Percentiles rank a stretch among this genome's conserved stretches.
Conservation (phyloP, 805 yeast species). For the Hanseniaspora jakobsenii region DNA sequence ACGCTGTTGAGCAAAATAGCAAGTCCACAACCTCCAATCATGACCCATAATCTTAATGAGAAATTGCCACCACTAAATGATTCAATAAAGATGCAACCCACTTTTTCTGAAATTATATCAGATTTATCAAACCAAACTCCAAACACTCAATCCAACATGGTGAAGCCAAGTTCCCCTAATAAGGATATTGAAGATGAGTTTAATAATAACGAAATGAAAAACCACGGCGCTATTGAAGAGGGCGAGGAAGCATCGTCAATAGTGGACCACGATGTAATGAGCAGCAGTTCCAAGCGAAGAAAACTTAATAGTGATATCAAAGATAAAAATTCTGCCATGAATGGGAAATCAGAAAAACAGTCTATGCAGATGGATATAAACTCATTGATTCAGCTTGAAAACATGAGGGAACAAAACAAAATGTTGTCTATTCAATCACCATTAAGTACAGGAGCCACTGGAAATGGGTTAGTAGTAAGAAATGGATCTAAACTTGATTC, state of each 20-base stretch:
- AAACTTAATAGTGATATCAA: neutral
- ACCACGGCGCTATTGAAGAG: too few relatives aligned
- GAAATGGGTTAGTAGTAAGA: too few relatives aligned
- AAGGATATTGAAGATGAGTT: neutral
- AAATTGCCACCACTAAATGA: constrained; percentile 7
- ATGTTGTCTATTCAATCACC: neutral
- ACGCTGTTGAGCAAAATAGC: constrained; percentile 12
- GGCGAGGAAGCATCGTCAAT: too few relatives aligned
- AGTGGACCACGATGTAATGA: too few relatives aligned
- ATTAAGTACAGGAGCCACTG: too few relatives aligned
- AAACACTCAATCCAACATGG: neutral
- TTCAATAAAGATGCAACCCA: constrained; percentile 13
- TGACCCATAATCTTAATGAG: neutral
- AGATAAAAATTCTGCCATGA: neutral
- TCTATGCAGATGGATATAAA: neutral
- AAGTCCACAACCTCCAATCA: constrained; percentile 14
- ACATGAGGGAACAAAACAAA: neutral
- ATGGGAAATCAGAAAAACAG: neutral
- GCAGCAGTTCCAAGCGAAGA: too few relatives aligned
- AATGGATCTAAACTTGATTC: too few relatives aligned
- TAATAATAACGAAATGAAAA: neutral
- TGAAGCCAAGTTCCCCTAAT: neutral
- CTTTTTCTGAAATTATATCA: constrained; percentile 15
- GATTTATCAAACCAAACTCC: constrained; percentile 15
- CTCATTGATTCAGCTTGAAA: constrained; percentile 1